A percentile compares a stretch with the other conserved stretches of the same genome.
phyloP scores from a whole-genome alignment of 164 flowering plant species.

The Buxus sempervirens region DNA sequence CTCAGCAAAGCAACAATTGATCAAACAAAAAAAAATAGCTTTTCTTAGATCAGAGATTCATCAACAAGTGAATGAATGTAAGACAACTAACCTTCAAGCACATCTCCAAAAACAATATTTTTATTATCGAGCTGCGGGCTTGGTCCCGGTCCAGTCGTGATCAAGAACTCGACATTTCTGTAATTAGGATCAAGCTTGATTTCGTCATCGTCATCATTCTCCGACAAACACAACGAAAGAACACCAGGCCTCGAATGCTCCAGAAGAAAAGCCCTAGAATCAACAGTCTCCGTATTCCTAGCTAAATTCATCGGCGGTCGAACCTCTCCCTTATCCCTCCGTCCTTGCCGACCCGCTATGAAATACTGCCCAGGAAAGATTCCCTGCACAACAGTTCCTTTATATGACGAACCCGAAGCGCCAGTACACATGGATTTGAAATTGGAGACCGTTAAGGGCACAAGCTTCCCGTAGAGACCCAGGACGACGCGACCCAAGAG shows the following conservation, averaged over 20 bases:
- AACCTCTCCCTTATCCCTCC: conserved; percentile 66
- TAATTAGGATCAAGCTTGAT: conserved; percentile 70
- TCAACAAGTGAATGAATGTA: neutral
- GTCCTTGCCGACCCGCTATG: conserved; percentile 78
- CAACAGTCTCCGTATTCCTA: conserved; percentile 63
- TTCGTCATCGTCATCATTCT: conserved; percentile 86
- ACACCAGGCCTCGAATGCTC: conserved; percentile 66
- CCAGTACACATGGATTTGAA: conserved; percentile 77
- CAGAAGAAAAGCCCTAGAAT: conserved; percentile 57
- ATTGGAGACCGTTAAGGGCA: conserved; percentile 79
- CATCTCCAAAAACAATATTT: conserved; percentile 87
- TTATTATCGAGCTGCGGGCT: conserved; percentile 72
- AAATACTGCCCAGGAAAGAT: conserved; percentile 84
- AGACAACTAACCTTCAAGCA: conserved; percentile 71
- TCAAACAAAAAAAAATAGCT: neutral
- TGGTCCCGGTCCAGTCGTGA: conserved; percentile 96
- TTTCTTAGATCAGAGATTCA: no score
- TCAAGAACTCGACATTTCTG: conserved; percentile 90
- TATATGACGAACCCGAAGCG: conserved; percentile 54
- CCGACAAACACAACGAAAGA: conserved; percentile 72
- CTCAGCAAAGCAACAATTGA: neutral
- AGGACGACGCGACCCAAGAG: conserved; percentile 83
- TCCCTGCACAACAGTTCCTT: conserved; percentile 73
- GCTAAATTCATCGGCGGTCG: conserved; percentile 42
- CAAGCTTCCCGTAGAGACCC: conserved; percentile 83